A percentile compares a stretch with the other conserved stretches of the same genome.
These are phyloP conservation scores for Pyrenochaeta sp. DNA, from an alignment of 2,329 filamentous ascomycete genomes.

Conservation along the genomic window DNA sequence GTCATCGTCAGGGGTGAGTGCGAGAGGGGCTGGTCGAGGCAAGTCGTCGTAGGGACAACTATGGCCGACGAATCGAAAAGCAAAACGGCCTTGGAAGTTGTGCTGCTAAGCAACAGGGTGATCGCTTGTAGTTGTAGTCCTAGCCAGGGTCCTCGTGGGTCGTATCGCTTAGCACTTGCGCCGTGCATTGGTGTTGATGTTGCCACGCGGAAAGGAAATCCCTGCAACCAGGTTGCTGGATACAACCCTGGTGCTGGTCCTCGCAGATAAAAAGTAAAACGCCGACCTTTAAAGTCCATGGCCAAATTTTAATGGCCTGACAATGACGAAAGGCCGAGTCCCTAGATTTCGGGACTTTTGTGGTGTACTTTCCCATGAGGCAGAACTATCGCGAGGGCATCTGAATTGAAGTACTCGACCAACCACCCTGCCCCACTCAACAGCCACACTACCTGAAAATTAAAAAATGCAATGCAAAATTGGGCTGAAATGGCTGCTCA, in stretches of 20 bases:
- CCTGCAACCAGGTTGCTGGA: constrained; percentile 24
- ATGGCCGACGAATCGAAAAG: constrained; percentile 11
- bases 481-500: neutral
- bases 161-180: constrained; percentile 18
- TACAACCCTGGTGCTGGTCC: constrained; percentile 24
- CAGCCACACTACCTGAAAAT: too few relatives aligned
- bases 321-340: constrained; percentile 14
- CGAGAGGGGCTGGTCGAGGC: neutral
- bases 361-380: too few relatives aligned
- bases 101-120: constrained; percentile 17
- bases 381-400: too few relatives aligned
- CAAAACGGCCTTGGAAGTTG: constrained; percentile 19
- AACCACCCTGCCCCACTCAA: too few relatives aligned
- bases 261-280: constrained; percentile 27
- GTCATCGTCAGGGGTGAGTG: constrained; percentile 5
- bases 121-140: constrained; percentile 17
- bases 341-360: too few relatives aligned
- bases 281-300: constrained; percentile 4
- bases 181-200: constrained; percentile 25
- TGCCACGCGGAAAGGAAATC: constrained; percentile 29
- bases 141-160: constrained; percentile 24
- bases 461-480: too few relatives aligned
- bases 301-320: constrained; percentile 21
- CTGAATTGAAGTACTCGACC: too few relatives aligned
- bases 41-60: constrained; percentile 10